Conservation (phyloP, 1,284 basidiomycete genomes). For the Malassezia dermatis region DNA sequence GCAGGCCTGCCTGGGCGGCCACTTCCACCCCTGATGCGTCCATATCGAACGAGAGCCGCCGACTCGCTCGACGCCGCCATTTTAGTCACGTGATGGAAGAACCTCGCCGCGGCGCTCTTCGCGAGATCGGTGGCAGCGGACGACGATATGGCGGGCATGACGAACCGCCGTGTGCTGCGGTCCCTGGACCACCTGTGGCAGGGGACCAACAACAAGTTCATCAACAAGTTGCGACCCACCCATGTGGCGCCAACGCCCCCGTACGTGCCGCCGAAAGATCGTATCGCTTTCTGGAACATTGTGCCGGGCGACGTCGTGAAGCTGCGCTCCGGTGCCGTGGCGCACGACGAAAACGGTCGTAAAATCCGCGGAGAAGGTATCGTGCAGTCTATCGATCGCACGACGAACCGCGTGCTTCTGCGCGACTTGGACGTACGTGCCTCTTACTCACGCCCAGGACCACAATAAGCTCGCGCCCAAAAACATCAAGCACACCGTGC, state of each 20-base stretch:
- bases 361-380: constrained; percentile 39
- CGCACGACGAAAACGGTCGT: constrained; percentile 22
- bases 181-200: constrained; percentile 46
- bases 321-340: constrained; percentile 39
- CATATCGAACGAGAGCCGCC: neutral
- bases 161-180: constrained; percentile 36
- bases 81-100: neutral
- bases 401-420: constrained; percentile 40
- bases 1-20: neutral
- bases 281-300: constrained; percentile 49
- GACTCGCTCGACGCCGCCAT: neutral
- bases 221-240: constrained; percentile 36
- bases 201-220: constrained; percentile 37
- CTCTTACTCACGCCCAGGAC: constrained; percentile 11
- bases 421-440: constrained; percentile 26
- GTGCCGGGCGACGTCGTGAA: constrained; percentile 48
- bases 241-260: constrained; percentile 37
- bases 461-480: constrained; percentile 39
- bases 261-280: constrained; percentile 49
- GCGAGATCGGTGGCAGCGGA: neutral
- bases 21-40: neutral
- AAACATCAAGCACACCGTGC: constrained; percentile 30
- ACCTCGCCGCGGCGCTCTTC: neutral
- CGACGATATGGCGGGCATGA: constrained; percentile 10
- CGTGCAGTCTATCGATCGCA: constrained; percentile 34